Percentiles rank a stretch among this genome's conserved stretches.
Evolutionary conservation across 2,329 filamentous ascomycete species (phyloP).

Genomic region (Graphium sp.): DNA sequence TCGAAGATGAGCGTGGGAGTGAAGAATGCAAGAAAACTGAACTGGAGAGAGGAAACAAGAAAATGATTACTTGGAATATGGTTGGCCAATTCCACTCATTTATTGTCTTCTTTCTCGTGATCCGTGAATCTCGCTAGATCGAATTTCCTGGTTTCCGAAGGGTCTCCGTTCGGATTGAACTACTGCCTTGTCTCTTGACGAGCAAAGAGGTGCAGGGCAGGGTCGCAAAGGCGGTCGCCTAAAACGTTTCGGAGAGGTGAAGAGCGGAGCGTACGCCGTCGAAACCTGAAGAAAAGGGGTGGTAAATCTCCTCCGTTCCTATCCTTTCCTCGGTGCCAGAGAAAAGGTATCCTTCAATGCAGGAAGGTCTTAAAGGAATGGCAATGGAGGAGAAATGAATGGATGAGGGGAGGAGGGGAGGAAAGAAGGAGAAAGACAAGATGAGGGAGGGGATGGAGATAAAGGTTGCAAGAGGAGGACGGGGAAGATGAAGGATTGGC

Average conservation of each 20-base stretch:
- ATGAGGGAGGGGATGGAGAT: slow-evolving; percentile 20
- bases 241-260: slow-evolving; percentile 1
- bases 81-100: too few relatives aligned
- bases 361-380: slow-evolving; percentile 26
- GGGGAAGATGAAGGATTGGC: slow-evolving; percentile 38
- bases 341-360: slow-evolving; percentile 13
- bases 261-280: slow-evolving; percentile 3
- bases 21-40: too few relatives aligned
- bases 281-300: slow-evolving; percentile 2
- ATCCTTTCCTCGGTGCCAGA: slow-evolving; percentile 7
- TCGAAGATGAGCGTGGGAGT: too few relatives aligned
- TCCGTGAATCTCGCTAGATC: too few relatives aligned
- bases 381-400: slow-evolving; percentile 37
- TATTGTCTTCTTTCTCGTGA: too few relatives aligned
- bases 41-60: too few relatives aligned
- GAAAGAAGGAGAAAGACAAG: slow-evolving; percentile 18
- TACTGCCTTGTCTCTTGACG: slow-evolving; percentile 3
- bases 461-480: slow-evolving; percentile 36
- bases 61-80: too few relatives aligned
- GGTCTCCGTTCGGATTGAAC: too few relatives aligned
- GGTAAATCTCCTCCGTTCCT: slow-evolving; percentile 7
- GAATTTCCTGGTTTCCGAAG: too few relatives aligned
- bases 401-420: slow-evolving; percentile 21
- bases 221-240: slow-evolving; percentile 3
- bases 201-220: slow-evolving; percentile 3